phyloP scores from a whole-genome alignment of 805 yeast genomes.

The Pichia scutulata region DNA sequence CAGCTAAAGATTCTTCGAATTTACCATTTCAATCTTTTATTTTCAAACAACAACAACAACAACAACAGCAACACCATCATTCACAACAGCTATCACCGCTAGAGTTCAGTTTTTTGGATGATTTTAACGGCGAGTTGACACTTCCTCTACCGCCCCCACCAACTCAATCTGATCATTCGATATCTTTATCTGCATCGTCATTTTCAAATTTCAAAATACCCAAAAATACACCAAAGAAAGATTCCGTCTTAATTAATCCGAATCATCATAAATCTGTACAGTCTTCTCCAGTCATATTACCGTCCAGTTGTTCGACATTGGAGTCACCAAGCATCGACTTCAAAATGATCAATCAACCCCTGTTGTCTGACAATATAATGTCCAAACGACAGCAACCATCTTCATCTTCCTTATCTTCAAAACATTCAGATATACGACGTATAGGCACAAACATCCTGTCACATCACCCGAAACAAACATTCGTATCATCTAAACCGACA shows the following conservation, averaged over 20 bases:
- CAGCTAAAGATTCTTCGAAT: neutral
- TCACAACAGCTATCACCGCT: neutral
- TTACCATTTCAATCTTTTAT: constrained; percentile 3
- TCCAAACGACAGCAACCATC: neutral
- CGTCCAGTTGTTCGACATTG: constrained; percentile 19
- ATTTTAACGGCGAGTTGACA: constrained; percentile 17
- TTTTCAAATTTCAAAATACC: constrained; percentile 2
- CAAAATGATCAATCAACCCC: neutral
- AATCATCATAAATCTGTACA: constrained; percentile 24
- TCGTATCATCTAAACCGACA: neutral
- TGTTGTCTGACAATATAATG: neutral
- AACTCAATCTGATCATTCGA: neutral
- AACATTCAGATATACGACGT: neutral
- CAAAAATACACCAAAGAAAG: constrained; percentile 12
- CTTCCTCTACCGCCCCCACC: constrained; percentile 26
- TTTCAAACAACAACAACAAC: constrained; percentile 4
- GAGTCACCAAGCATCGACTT: constrained; percentile 1
- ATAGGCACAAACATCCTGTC: constrained; percentile 11
- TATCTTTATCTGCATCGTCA: constrained; percentile 7
- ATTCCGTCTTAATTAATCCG: constrained; percentile 27
- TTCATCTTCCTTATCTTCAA: neutral
- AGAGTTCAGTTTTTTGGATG: constrained; percentile 11
- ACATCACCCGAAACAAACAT: neutral
- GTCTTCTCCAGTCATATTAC: constrained; percentile 32
- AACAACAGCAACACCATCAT: neutral